Conservation (phyloP, 78 protist species). For the Parvularia atlantis region DNA sequence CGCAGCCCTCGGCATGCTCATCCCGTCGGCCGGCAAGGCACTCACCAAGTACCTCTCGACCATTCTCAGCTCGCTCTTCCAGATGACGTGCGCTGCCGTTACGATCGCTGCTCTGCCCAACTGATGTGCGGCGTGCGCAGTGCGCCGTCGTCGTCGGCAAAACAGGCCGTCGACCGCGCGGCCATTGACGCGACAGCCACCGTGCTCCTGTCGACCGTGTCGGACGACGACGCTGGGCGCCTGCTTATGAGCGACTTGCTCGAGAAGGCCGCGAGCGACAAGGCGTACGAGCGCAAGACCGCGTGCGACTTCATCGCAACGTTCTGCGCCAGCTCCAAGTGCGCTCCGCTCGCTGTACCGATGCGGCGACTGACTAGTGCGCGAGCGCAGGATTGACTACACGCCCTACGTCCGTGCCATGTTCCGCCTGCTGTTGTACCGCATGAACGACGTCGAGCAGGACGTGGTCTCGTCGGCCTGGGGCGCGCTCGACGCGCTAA, state of each 20-base stretch:
- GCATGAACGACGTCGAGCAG: neutral
- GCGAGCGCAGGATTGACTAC: too few species aligned
- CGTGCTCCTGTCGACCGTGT: slow-evolving; percentile 1
- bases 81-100: too few species aligned
- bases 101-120: too few species aligned
- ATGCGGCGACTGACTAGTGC: too few species aligned
- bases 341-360: too few species aligned
- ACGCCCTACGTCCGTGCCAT: neutral
- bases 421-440: neutral
- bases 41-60: slow-evolving; percentile 38
- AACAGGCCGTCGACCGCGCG: slow-evolving; percentile 1
- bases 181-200: neutral
- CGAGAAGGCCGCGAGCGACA: neutral
- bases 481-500: neutral
- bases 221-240: slow-evolving; percentile 15
- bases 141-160: slow-evolving; percentile 24
- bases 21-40: slow-evolving; percentile 51
- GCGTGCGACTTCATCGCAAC: neutral
- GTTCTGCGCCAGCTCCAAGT: neutral
- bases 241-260: slow-evolving; percentile 22
- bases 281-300: neutral
- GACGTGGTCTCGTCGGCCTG: neutral
- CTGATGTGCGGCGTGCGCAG: too few species aligned
- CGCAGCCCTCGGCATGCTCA: slow-evolving; percentile 56
- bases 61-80: slow-evolving; percentile 42